These are phyloP conservation scores for Aquilaria sinensis DNA, from an alignment of 345 rosid genomes.

Conservation along the genomic window DNA sequence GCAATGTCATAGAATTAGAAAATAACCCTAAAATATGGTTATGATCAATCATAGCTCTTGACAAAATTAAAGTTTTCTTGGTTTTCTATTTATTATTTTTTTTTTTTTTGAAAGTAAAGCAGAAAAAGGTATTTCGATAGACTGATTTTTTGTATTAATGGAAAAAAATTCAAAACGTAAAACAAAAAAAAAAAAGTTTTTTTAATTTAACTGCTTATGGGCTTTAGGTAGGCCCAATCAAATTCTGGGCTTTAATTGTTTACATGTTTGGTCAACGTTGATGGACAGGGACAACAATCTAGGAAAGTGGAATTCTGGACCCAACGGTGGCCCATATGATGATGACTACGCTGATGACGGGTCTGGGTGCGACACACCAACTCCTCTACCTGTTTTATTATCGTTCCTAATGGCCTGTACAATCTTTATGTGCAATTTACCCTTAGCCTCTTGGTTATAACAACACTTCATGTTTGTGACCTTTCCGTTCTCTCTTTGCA, in stretches of 20 bases:
- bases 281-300: constrained; percentile 65
- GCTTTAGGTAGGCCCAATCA: no score
- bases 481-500: no score
- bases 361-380: constrained; percentile 32
- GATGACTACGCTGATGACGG: constrained; percentile 45
- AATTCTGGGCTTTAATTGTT: not conserved
- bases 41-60: no score
- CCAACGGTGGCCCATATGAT: constrained; percentile 16
- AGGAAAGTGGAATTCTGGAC: constrained; percentile 77
- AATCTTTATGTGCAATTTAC: constrained; percentile 20
- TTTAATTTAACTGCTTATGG: not conserved
- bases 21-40: no score
- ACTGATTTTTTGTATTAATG: no score
- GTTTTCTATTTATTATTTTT: no score
- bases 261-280: not conserved
- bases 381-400: constrained; percentile 20
- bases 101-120: no score
- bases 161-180: not conserved
- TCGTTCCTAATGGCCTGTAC: constrained; percentile 26
- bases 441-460: constrained; percentile 30
- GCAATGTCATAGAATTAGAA: no score
- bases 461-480: constrained; percentile 9
- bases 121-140: no score
- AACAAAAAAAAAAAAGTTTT: not conserved
- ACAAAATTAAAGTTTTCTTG: no score